Evolutionary conservation across 78 protist species (phyloP), one percentile per base, ranked within the genome.

Genomic region (Diacronema lutheri): DNA sequence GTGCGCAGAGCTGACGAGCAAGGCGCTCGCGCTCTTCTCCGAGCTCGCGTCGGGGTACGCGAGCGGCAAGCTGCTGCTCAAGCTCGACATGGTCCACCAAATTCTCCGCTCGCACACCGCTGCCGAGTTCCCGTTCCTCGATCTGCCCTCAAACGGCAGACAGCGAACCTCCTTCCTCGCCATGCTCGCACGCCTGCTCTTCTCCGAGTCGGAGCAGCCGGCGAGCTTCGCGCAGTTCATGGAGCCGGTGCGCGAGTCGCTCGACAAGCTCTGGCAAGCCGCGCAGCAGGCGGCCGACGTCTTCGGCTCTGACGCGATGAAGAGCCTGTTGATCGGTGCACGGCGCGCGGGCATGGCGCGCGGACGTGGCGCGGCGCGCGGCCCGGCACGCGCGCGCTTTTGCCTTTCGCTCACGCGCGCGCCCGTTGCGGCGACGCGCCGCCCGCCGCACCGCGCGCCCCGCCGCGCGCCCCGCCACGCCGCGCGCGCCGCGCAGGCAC

Each of bases 131-230:
- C 65, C 81, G 38, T 74, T 74, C 41, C 41, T 74, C 46, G 41
- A 50, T 12, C 50, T 41, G 19, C 16, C 79, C 4, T 57, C 55
- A 16, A 74, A 41, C 81, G 3, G 37, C 29, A 37, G 65, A n/a
- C 38, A 10, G 38, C 81, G 64, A 64, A 74, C 81, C 41, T 0
- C 40, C 13, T 74, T 74, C 25, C 50, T 31, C 65, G 5, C 23
- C 31, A 74, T 62, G 46, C 62, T 74, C 31, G 46, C 65, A 64
- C 46, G 31, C 41, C 81, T 74, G 31, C 81, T 74, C 81, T 74
- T 74, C 81, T 16, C 46, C 50, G 81, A 74, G 61, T 56, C 41
- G n/a, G 4, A 44, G 38, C 71, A 11, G 26, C 20, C 25, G 20
- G 65, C 5, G 29, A 0, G 1, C 13, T 74, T 74, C 81, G 50